Evolutionary conservation across 495 filamentous ascomycete genomes (phyloP).

Genomic region (Haplographium delicatum): DNA sequence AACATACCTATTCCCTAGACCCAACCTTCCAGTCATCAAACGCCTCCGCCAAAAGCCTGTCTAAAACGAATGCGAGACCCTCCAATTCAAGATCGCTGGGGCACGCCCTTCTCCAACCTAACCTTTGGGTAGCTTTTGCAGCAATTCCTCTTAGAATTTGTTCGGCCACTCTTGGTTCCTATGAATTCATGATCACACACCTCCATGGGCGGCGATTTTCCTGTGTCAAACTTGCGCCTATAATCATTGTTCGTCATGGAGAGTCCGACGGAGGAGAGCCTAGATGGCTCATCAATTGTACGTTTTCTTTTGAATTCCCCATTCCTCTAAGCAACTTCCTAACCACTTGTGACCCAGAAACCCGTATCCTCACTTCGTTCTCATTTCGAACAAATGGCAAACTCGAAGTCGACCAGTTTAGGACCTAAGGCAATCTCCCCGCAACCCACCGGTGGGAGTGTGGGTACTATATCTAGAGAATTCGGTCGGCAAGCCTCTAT

Average conservation of each 20-base stretch:
- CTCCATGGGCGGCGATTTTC: constrained; percentile 15
- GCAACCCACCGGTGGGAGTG: constrained; percentile 11
- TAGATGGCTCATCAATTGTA: constrained; percentile 58
- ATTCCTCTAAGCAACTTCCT: constrained; percentile 17
- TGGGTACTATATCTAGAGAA: constrained; percentile 1
- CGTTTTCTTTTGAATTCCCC: constrained; percentile 16
- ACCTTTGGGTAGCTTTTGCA: too few species aligned
- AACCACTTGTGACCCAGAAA: constrained; percentile 37
- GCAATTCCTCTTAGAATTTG: too few species aligned
- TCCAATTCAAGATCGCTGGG: not conserved
- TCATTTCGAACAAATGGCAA: constrained; percentile 84
- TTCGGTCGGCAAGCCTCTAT: not conserved
- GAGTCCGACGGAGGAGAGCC: constrained; percentile 29
- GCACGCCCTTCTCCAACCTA: not conserved
- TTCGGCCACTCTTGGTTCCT: constrained; percentile 6
- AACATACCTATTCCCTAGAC: not conserved
- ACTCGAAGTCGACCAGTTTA: constrained; percentile 34
- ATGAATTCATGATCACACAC: constrained; percentile 12
- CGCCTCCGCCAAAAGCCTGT: not conserved
- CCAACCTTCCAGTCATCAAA: not conserved
- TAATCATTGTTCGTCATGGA: constrained; percentile 20
- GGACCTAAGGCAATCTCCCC: constrained; percentile 33
- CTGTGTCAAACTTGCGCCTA: constrained; percentile 3
- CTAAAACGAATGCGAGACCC: not conserved
- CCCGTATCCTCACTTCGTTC: constrained; percentile 90